Conservation (phyloP, 805 yeast species). For the Myxozyma vanderwaltii region DNA sequence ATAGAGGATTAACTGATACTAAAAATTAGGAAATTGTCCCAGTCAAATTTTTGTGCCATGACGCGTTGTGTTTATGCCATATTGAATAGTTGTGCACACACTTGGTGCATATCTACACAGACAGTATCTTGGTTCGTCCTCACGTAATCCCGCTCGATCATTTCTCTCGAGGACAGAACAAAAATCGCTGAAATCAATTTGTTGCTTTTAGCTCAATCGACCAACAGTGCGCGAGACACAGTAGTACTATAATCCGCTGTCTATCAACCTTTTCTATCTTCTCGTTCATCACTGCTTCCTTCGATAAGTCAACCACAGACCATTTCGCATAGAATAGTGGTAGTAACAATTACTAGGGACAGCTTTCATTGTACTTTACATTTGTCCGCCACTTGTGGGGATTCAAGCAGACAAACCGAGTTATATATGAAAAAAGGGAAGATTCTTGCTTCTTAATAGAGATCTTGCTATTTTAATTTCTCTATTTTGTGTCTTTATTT, state of each 20-base stretch:
- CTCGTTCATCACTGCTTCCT: not conserved
- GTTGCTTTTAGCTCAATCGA: not conserved
- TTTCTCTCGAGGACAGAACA: not conserved
- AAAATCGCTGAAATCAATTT: not conserved
- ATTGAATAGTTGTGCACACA: no score
- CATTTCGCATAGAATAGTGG: not conserved
- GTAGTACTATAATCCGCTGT: not conserved
- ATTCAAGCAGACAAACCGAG: no score
- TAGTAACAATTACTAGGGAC: conserved; percentile 12
- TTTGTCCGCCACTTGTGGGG: not conserved
- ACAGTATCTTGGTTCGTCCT: not conserved
- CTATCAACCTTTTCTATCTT: not conserved
- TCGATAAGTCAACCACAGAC: conserved; percentile 9
- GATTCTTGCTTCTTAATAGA: not conserved
- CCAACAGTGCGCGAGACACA: not conserved
- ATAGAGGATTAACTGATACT: not conserved
- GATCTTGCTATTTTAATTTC: not conserved
- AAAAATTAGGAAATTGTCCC: not conserved
- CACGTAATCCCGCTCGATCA: not conserved
- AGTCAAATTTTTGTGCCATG: not conserved
- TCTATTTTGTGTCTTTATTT: not conserved
- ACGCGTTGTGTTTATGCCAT: no score
- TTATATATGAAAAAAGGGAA: conserved; percentile 1
- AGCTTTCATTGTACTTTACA: not conserved
- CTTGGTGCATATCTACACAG: not conserved